Evolutionary conservation across 2,329 filamentous ascomycete genomes (phyloP).

Genomic region (Monilinia aucupariae): DNA sequence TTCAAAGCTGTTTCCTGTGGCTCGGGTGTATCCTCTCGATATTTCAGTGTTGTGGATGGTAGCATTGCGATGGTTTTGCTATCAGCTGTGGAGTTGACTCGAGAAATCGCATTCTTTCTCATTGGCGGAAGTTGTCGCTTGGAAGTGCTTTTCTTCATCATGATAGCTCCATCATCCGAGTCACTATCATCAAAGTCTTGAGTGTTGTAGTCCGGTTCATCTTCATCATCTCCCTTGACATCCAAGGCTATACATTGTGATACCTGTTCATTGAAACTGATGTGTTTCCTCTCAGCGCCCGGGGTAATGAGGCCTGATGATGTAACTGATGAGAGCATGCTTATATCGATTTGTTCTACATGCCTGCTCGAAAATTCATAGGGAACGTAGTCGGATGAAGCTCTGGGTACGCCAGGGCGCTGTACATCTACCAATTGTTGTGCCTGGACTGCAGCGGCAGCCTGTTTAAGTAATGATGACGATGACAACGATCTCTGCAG

Average conservation of each 20-base stretch:
- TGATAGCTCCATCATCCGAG: slow-evolving; percentile 57
- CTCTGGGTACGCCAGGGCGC: slow-evolving; percentile 9
- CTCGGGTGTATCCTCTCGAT: slow-evolving; percentile 56
- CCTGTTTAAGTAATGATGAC: slow-evolving; percentile 74
- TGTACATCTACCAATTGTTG: slow-evolving; percentile 15
- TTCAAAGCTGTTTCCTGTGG: slow-evolving; percentile 56
- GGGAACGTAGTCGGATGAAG: slow-evolving; percentile 61
- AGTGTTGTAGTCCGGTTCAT: slow-evolving; percentile 43
- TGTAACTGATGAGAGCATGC: slow-evolving; percentile 55
- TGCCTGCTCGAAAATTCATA: slow-evolving; percentile 49
- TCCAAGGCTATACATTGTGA: slow-evolving; percentile 94
- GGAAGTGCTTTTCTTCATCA: slow-evolving; percentile 65
- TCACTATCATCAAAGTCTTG: slow-evolving; percentile 50
- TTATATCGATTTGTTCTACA: slow-evolving; percentile 38
- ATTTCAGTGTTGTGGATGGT: slow-evolving; percentile 62
- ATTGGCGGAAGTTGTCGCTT: slow-evolving; percentile 39
- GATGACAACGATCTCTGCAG: slow-evolving; percentile 79
- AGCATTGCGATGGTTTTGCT: slow-evolving; percentile 65
- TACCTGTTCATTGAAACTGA: slow-evolving; percentile 94
- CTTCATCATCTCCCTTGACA: slow-evolving; percentile 69
- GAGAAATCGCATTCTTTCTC: slow-evolving; percentile 33
- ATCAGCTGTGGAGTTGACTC: slow-evolving; percentile 49
- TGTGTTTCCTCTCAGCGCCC: slow-evolving; percentile 71
- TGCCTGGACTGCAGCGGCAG: slow-evolving; percentile 34
- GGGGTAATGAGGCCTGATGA: slow-evolving; percentile 64